Conservation (phyloP, 202 grass and related monocot genomes). For the Elaeis oleifera region DNA sequence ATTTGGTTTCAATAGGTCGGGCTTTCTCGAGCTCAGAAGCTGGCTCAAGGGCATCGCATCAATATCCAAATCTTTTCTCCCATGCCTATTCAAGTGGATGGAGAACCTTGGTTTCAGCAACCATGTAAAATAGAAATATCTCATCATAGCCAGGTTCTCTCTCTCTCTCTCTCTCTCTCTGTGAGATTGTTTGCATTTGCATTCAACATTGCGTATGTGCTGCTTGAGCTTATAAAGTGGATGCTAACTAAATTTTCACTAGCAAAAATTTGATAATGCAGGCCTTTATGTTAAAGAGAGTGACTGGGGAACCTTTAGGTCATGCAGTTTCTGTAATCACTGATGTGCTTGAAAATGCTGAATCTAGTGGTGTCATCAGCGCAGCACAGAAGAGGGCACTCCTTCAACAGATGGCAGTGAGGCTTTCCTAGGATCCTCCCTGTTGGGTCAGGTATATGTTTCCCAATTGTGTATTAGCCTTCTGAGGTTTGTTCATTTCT, state of each 20-base stretch:
- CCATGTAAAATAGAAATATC: slow-evolving; percentile 73
- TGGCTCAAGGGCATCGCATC: slow-evolving; percentile 72
- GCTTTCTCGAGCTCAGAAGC: slow-evolving; percentile 73
- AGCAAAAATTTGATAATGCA: slow-evolving; percentile 8
- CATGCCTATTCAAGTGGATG: slow-evolving; percentile 93
- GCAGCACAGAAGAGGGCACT: slow-evolving; percentile 65
- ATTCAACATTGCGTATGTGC: too few relatives aligned
- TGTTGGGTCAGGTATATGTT: too few relatives aligned
- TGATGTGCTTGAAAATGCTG: slow-evolving; percentile 80
- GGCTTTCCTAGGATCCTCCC: slow-evolving; percentile 50
- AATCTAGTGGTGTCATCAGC: slow-evolving; percentile 53
- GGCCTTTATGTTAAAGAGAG: slow-evolving; percentile 94
- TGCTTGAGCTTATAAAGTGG: too few relatives aligned
- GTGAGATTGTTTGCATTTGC: too few relatives aligned
- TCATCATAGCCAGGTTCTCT: slow-evolving; percentile 71
- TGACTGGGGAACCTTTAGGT: slow-evolving; percentile 62
- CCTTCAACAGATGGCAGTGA: slow-evolving; percentile 84
- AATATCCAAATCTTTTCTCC: slow-evolving; percentile 54
- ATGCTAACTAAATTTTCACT: too few relatives aligned
- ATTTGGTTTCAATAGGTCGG: slow-evolving; percentile 44
- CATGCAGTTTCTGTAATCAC: slow-evolving; percentile 69
- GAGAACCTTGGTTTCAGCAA: slow-evolving; percentile 88
- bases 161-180: too few relatives aligned
- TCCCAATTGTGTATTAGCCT: too few relatives aligned
- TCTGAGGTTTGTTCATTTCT: too few relatives aligned